These are phyloP conservation scores for Linum lewisii DNA, from an alignment of 345 rosid species.

Conservation along the genomic window DNA sequence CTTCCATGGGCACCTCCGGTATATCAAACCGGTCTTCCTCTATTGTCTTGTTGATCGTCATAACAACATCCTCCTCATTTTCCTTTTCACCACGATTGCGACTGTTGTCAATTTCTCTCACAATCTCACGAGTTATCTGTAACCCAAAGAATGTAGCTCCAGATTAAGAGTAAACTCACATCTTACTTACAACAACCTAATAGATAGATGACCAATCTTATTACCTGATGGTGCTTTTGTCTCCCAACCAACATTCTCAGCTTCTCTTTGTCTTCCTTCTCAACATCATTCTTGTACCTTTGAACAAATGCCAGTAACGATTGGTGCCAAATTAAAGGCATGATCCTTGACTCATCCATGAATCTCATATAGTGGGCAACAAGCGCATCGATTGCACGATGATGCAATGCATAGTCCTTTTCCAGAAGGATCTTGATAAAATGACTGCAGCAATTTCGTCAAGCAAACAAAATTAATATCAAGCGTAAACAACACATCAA, in stretches of 20 bases:
- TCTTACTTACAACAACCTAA: too few species aligned
- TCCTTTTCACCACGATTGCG: slow-evolving; percentile 88
- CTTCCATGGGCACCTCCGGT: slow-evolving; percentile 98
- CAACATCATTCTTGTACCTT: slow-evolving; percentile 78
- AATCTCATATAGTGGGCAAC: slow-evolving; percentile 82
- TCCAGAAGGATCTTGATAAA: slow-evolving; percentile 83
- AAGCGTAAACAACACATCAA: too few species aligned
- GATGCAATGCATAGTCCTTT: slow-evolving; percentile 85
- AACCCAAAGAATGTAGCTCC: slow-evolving; percentile 3
- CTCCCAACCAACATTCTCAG: slow-evolving; percentile 47
- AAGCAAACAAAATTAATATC: too few species aligned
- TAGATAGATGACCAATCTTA: not conserved
- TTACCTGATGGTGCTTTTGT: slow-evolving; percentile 75
- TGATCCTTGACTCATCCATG: slow-evolving; percentile 54
- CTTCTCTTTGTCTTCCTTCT: slow-evolving; percentile 72
- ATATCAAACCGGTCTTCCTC: slow-evolving; percentile 88
- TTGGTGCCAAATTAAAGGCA: slow-evolving; percentile 99
- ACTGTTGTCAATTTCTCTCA: slow-evolving; percentile 63
- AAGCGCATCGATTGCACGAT: slow-evolving; percentile 70
- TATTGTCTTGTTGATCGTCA: slow-evolving; percentile 55
- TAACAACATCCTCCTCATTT: slow-evolving; percentile 50
- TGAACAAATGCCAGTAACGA: slow-evolving; percentile 87
- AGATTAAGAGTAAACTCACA: not conserved
- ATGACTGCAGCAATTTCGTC: slow-evolving; percentile 37
- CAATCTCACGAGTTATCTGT: slow-evolving; percentile 87